These are phyloP conservation scores for Kregervanrija pseudodelftensis DNA, from an alignment of 805 yeast genomes.

Conservation along the genomic window DNA sequence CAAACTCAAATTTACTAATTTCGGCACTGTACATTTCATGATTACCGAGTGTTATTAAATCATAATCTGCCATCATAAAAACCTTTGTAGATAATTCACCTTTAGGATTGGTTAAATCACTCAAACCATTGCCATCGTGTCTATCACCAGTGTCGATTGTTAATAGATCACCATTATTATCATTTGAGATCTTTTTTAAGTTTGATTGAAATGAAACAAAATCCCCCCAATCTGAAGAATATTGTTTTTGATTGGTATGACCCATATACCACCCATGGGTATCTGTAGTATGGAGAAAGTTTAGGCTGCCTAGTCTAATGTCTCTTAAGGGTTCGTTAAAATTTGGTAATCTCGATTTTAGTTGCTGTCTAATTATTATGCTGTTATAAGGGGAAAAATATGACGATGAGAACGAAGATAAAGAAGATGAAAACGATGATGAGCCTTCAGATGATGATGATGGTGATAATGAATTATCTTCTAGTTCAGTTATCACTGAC, in stretches of 20 bases:
- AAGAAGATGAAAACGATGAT: background rate
- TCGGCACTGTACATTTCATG: constrained; percentile 77
- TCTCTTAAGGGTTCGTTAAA: constrained; percentile 38
- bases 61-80: constrained; percentile 61
- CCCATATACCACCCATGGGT: constrained; percentile 98
- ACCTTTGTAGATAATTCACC: constrained; percentile 59
- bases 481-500: constrained; percentile 1
- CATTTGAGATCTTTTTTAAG: constrained; percentile 29
- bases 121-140: constrained; percentile 89
- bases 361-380: constrained; percentile 21
- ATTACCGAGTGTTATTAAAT: constrained; percentile 79
- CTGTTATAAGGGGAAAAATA: background rate
- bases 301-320: constrained; percentile 63
- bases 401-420: background rate
- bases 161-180: constrained; percentile 52
- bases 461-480: background rate
- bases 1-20: constrained; percentile 59
- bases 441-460: background rate
- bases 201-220: constrained; percentile 60
- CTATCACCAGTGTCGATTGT: constrained; percentile 87
- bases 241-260: constrained; percentile 70
- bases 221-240: constrained; percentile 90
- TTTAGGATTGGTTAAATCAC: constrained; percentile 71
- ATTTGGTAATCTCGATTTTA: constrained; percentile 27
- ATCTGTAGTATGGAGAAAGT: constrained; percentile 91